Percentiles rank a stretch among this genome's conserved stretches.
Evolutionary conservation across 179 eudicot genomes (phyloP).

Genomic region (Drosera spatulata): DNA sequence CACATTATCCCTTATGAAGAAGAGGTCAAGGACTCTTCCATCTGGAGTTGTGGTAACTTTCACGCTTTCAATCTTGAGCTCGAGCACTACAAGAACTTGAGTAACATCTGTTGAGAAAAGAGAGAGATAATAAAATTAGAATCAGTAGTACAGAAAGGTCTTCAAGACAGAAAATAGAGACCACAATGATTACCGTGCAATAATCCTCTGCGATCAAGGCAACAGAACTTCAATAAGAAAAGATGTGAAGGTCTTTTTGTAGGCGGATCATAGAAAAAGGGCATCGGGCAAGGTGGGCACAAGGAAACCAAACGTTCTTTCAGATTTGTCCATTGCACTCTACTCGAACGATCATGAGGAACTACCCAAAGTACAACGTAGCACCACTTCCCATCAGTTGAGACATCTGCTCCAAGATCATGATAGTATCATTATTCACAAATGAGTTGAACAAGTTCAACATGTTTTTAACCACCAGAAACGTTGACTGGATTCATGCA

Average conservation of each 20-base stretch:
- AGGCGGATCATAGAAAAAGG: conserved; percentile 44
- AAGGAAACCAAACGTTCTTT: conserved; percentile 44
- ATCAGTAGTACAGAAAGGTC: not conserved
- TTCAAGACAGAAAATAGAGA: not conserved
- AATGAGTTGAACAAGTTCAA: not conserved
- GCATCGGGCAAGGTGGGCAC: conserved; percentile 52
- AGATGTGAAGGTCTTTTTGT: conserved; percentile 34
- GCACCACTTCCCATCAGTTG: conserved; percentile 94
- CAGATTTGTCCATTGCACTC: conserved; percentile 44
- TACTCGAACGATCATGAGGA: conserved; percentile 35
- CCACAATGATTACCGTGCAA: conserved; percentile 39
- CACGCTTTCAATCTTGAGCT: conserved; percentile 60
- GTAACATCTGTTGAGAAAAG: conserved; percentile 46
- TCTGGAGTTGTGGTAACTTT: conserved; percentile 87
- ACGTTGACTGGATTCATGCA: too few species aligned
- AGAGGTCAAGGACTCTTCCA: conserved; percentile 67
- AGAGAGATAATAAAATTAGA: conserved; percentile 3
- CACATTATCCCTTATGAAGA: conserved; percentile 75
- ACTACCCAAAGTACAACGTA: conserved; percentile 65
- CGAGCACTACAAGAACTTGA: conserved; percentile 57
- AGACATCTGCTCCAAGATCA: conserved; percentile 34
- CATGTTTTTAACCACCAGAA: too few species aligned
- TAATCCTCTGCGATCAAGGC: conserved; percentile 63
- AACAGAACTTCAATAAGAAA: conserved; percentile 51
- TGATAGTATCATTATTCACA: not conserved